A percentile compares a stretch with the other conserved stretches of the same genome.
These are phyloP conservation scores for Acidomyces sp. DNA, from an alignment of 495 filamentous ascomycete species.

Conservation along the genomic window DNA sequence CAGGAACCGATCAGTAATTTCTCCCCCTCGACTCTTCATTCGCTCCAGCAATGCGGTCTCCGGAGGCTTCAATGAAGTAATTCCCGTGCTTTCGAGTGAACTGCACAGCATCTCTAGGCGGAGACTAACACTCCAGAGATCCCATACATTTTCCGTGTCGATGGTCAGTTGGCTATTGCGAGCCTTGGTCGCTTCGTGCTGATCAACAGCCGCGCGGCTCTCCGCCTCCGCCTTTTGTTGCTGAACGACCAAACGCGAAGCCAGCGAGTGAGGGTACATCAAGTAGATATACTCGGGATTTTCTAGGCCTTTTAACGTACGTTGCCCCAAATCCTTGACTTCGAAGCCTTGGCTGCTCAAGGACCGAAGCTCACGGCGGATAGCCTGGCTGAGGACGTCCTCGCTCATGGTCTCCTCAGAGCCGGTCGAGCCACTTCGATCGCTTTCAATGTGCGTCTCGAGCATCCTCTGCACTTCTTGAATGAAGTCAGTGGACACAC, in stretches of 20 bases:
- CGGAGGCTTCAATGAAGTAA: slow-evolving; percentile 47
- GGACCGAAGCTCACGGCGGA: slow-evolving; percentile 75
- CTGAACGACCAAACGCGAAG: slow-evolving; percentile 58
- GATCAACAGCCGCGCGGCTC: slow-evolving; percentile 38
- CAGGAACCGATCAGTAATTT: slow-evolving; percentile 74
- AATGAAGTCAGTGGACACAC: slow-evolving; percentile 92
- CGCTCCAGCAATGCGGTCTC: slow-evolving; percentile 70
- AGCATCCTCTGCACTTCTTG: slow-evolving; percentile 84
- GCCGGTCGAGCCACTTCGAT: slow-evolving; percentile 51
- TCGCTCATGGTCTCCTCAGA: slow-evolving; percentile 61
- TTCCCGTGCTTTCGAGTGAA: slow-evolving; percentile 55
- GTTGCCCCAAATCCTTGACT: slow-evolving; percentile 88
- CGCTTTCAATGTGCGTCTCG: slow-evolving; percentile 68
- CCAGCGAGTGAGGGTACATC: slow-evolving; percentile 77
- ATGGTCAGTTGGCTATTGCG: slow-evolving; percentile 35
- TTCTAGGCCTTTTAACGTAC: slow-evolving; percentile 89
- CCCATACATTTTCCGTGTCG: slow-evolving; percentile 74
- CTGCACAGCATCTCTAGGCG: slow-evolving; percentile 87
- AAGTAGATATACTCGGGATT: slow-evolving; percentile 93
- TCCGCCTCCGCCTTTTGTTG: slow-evolving; percentile 38
- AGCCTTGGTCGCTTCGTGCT: slow-evolving; percentile 21
- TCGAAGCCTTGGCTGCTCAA: slow-evolving; percentile 88
- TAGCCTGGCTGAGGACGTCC: slow-evolving; percentile 52
- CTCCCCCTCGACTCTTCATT: slow-evolving; percentile 70
- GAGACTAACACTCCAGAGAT: slow-evolving; percentile 76